Evolutionary conservation across 495 filamentous ascomycete species (phyloP).

Genomic region (Aspergillus cristatus): DNA sequence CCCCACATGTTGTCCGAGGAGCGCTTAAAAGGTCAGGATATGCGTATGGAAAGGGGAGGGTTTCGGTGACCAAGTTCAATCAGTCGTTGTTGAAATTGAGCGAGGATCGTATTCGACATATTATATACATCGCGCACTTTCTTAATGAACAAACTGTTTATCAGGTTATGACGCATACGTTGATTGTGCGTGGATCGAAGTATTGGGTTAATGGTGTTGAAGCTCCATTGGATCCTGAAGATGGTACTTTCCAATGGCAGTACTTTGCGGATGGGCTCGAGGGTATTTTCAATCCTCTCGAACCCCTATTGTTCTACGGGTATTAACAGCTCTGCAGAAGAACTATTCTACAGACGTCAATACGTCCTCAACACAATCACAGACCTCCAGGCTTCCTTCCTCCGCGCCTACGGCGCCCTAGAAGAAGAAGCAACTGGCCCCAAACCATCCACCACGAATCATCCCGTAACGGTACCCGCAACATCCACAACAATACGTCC

Average conservation of each 20-base stretch:
- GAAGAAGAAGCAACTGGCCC: slow-evolving; percentile 16
- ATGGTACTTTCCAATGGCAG: slow-evolving; percentile 53
- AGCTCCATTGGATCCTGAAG: slow-evolving; percentile 3
- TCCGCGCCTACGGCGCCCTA: slow-evolving; percentile 50
- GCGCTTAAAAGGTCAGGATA: slow-evolving; percentile 16
- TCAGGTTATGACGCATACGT: slow-evolving; percentile 31
- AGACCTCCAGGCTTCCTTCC: slow-evolving; percentile 65
- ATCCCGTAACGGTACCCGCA: slow-evolving; percentile 7
- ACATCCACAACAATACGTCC: slow-evolving; percentile 11
- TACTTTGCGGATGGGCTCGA: slow-evolving; percentile 65
- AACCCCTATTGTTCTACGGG: neutral
- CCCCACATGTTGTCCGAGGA: slow-evolving; percentile 13
- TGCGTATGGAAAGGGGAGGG: slow-evolving; percentile 20
- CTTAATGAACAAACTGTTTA: slow-evolving; percentile 16
- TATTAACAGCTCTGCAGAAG: slow-evolving; percentile 40
- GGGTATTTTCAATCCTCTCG: slow-evolving; percentile 31
- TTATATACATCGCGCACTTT: slow-evolving; percentile 25
- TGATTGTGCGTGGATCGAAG: slow-evolving; percentile 58
- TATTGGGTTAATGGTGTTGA: slow-evolving; percentile 44
- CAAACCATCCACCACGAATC: slow-evolving; percentile 5
- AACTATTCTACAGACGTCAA: slow-evolving; percentile 60
- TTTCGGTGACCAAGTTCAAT: slow-evolving; percentile 16
- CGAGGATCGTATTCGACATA: slow-evolving; percentile 36
- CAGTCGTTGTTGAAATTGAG: slow-evolving; percentile 20
- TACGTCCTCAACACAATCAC: slow-evolving; percentile 66